A percentile compares a stretch with the other conserved stretches of the same genome.
phyloP scores from a whole-genome alignment of 2,329 filamentous ascomycete genomes.

The Fonsecaea pugnacius region DNA sequence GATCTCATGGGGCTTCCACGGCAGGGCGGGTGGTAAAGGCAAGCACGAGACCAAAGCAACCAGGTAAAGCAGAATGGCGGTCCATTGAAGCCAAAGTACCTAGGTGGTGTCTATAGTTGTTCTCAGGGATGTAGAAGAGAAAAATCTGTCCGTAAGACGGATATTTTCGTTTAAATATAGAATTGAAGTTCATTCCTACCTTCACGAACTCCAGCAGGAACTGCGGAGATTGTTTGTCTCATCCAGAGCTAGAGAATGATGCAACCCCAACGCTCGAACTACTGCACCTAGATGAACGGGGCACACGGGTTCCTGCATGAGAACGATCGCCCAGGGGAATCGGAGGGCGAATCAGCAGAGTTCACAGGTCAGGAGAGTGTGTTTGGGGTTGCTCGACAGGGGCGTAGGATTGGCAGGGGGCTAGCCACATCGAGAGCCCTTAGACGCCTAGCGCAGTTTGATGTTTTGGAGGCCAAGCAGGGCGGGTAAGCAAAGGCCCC shows the following conservation, averaged over 20 bases:
- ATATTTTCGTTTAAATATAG: slow-evolving; percentile 6
- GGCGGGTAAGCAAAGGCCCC: neutral
- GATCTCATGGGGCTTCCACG: slow-evolving; percentile 39
- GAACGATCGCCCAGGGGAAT: slow-evolving; percentile 10
- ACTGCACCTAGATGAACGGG: neutral
- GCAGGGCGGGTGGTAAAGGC: slow-evolving; percentile 23
- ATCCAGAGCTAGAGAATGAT: neutral
- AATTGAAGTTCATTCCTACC: neutral
- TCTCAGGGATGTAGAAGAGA: slow-evolving; percentile 12
- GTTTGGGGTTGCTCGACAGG: slow-evolving; percentile 20
- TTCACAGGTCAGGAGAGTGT: slow-evolving; percentile 2
- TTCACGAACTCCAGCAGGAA: neutral
- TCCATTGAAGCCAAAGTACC: neutral
- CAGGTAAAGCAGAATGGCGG: neutral
- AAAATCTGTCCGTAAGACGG: neutral
- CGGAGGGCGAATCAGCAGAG: slow-evolving; percentile 9
- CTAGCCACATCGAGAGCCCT: neutral
- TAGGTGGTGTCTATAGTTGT: neutral
- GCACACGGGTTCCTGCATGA: slow-evolving; percentile 29
- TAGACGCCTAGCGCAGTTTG: slow-evolving; percentile 23
- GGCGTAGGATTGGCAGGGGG: slow-evolving; percentile 1
- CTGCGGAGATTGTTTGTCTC: neutral
- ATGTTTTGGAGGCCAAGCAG: slow-evolving; percentile 13
- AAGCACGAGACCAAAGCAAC: slow-evolving; percentile 10
- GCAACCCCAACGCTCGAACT: slow-evolving; percentile 6